phyloP scores from a whole-genome alignment of 768 basidiomycete species.

The Trametes cinnabarina region DNA sequence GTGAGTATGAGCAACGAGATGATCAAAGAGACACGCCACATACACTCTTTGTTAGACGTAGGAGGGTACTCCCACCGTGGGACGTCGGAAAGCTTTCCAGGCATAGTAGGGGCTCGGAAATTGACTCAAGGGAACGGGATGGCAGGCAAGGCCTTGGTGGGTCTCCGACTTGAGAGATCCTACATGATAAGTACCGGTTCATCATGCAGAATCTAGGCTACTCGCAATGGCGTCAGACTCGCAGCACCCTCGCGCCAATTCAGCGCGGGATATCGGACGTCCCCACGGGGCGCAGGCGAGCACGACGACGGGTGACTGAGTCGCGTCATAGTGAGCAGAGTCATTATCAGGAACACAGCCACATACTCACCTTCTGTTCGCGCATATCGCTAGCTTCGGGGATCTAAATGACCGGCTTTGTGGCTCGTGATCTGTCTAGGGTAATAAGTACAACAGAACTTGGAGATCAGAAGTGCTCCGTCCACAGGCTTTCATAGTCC shows the following conservation, averaged over 20 bases:
- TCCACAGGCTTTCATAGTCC: no score
- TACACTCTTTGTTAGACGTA: conserved; percentile 4
- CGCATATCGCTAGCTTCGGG: not conserved
- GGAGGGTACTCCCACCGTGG: conserved; percentile 12
- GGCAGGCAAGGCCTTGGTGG: not conserved
- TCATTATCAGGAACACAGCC: not conserved
- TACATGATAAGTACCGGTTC: conserved; percentile 3
- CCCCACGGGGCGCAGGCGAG: not conserved
- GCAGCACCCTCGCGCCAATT: conserved; percentile 1
- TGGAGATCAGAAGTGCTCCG: no score
- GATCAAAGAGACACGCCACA: not conserved
- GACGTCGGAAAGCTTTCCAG: not conserved
- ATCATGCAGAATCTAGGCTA: no score
- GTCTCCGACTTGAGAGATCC: not conserved
- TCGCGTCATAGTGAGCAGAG: conserved; percentile 7
- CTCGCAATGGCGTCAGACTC: conserved; percentile 7
- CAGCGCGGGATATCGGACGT: not conserved
- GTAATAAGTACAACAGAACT: no score
- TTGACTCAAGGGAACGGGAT: not conserved
- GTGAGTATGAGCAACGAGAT: not conserved
- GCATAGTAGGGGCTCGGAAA: not conserved
- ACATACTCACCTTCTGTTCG: not conserved
- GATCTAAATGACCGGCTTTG: not conserved
- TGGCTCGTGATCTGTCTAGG: no score
- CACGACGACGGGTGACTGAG: not conserved